Conservation (phyloP, 2,329 filamentous ascomycete species). For the Beauveria rudraprayagi region DNA sequence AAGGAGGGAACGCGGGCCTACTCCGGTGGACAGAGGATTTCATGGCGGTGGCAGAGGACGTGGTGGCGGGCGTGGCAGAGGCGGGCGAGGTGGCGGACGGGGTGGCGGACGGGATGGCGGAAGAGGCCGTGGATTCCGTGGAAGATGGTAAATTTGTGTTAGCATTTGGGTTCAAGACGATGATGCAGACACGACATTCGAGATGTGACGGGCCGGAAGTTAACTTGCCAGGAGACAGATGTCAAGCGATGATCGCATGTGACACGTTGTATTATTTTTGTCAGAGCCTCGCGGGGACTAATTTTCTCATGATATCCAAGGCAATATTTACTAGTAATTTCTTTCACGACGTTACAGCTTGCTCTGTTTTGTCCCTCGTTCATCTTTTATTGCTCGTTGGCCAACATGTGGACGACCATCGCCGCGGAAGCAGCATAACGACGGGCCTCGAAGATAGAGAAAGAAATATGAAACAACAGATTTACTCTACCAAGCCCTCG, state of each 20-base stretch:
- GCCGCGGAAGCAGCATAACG: too few species aligned
- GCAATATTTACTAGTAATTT: too few species aligned
- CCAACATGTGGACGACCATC: too few species aligned
- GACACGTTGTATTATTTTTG: neutral
- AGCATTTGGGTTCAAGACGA: neutral
- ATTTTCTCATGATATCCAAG: too few species aligned
- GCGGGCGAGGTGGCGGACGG: slow-evolving; percentile 9
- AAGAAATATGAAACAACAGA: too few species aligned
- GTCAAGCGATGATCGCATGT: neutral
- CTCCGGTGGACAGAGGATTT: slow-evolving; percentile 31
- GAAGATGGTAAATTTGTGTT: neutral
- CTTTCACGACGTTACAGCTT: too few species aligned
- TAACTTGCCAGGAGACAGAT: neutral
- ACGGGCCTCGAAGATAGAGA: too few species aligned
- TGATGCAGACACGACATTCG: neutral
- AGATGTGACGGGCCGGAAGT: neutral
- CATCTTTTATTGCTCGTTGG: too few species aligned
- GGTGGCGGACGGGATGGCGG: neutral
- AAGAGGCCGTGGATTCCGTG: neutral
- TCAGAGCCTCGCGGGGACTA: too few species aligned
- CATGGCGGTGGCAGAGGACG: slow-evolving; percentile 30
- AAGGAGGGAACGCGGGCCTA: slow-evolving; percentile 51
- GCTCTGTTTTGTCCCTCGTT: too few species aligned
- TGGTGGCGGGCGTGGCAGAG: slow-evolving; percentile 21
- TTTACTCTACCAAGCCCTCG: too few species aligned